Conservation (phyloP, 306 rosid genomes). For the Sphenostylis stenocarpa region DNA sequence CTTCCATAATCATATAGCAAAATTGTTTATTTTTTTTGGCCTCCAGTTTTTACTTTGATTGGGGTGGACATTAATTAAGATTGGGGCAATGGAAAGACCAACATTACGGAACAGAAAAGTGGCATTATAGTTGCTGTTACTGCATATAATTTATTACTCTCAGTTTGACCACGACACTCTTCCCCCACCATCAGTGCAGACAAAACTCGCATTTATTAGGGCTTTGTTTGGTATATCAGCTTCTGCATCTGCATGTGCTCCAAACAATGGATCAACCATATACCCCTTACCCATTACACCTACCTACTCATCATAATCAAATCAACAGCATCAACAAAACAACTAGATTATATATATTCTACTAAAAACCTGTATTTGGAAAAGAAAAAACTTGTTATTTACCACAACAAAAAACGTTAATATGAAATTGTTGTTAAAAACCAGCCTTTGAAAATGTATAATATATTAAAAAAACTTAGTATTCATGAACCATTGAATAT, state of each 20-base stretch:
- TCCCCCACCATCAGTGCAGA: slow-evolving; percentile 5
- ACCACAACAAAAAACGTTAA: too few relatives aligned
- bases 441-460: too few relatives aligned
- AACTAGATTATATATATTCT: not conserved
- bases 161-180: slow-evolving; percentile 28
- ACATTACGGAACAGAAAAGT: not conserved
- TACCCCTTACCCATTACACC: slow-evolving; percentile 23
- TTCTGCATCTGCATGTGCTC: slow-evolving; percentile 28
- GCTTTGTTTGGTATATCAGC: slow-evolving; percentile 15
- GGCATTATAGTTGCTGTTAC: slow-evolving; percentile 1
- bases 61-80: not conserved
- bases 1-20: not conserved
- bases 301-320: not conserved
- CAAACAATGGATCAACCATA: not conserved
- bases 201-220: slow-evolving; percentile 28
- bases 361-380: too few relatives aligned
- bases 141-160: slow-evolving; percentile 7
- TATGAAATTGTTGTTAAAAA: too few relatives aligned
- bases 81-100: not conserved
- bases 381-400: too few relatives aligned
- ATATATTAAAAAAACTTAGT: too few relatives aligned
- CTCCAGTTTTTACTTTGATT: not conserved
- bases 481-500: too few relatives aligned
- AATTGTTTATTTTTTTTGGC: not conserved
- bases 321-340: slow-evolving; percentile 6